phyloP scores from a whole-genome alignment of 805 yeast genomes.

The Helenozyma baotianmanensis region DNA sequence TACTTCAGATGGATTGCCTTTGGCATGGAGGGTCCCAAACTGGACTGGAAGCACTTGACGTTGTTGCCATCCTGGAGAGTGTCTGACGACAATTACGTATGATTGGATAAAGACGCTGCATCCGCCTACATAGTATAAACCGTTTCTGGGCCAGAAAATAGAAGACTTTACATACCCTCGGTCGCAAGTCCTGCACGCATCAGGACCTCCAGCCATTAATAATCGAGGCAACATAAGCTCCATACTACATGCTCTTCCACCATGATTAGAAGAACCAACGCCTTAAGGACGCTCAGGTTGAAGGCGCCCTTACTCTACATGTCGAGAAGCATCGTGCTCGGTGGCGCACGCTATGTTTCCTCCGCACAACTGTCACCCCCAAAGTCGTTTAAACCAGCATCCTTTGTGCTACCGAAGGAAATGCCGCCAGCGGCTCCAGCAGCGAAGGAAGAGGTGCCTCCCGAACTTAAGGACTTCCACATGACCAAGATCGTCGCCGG shows the following conservation, averaged over 20 bases:
- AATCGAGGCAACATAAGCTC: neutral
- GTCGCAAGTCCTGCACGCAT: too few relatives aligned
- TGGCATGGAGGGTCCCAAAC: conserved; percentile 65
- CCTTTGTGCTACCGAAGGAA: conserved; percentile 27
- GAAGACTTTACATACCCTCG: too few relatives aligned
- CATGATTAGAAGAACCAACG: too few relatives aligned
- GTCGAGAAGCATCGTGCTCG: too few relatives aligned
- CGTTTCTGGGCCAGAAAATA: too few relatives aligned
- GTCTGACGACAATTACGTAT: conserved; percentile 32
- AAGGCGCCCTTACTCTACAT: too few relatives aligned
- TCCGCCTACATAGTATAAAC: too few relatives aligned
- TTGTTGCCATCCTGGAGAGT: conserved; percentile 40
- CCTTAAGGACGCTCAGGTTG: too few relatives aligned
- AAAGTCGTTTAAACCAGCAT: conserved; percentile 24
- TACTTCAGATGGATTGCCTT: conserved; percentile 65
- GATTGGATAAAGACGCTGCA: neutral
- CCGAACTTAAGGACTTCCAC: conserved; percentile 26
- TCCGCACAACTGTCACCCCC: too few relatives aligned
- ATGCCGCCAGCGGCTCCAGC: neutral
- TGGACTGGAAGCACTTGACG: conserved; percentile 35
- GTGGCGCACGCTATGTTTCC: too few relatives aligned
- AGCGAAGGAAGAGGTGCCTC: neutral
- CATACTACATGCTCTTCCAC: too few relatives aligned
- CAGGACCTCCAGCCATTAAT: neutral
- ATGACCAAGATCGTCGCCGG: conserved; percentile 34